Conservation (phyloP, 2,329 filamentous ascomycete species). For the Microcyclosporella mali region DNA sequence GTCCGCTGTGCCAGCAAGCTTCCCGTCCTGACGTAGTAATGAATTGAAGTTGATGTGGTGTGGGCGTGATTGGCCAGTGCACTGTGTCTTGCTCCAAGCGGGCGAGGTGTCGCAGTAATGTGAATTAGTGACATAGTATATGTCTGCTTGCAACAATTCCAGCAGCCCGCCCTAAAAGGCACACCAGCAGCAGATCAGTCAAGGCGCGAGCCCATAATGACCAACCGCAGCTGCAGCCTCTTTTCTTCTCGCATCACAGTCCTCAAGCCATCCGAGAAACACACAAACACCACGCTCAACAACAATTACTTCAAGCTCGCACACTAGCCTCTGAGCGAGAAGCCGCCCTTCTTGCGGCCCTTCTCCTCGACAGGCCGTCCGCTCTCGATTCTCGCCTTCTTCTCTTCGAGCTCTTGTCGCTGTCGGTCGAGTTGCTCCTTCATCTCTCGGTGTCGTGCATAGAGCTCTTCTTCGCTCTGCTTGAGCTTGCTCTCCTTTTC, state of each 20-base stretch:
- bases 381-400: conserved; percentile 92
- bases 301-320: conserved; percentile 10
- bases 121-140: conserved; percentile 28
- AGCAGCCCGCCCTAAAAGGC: conserved; percentile 6
- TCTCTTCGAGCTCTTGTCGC: conserved; percentile 91
- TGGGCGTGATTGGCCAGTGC: neutral
- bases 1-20: neutral
- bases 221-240: conserved; percentile 6
- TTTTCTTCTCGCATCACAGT: conserved; percentile 9
- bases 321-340: conserved; percentile 68
- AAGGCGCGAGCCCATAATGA: neutral
- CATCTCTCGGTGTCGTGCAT: conserved; percentile 98
- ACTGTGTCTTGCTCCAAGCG: conserved; percentile 5
- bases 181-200: neutral
- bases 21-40: neutral
- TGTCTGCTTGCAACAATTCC: conserved; percentile 17
- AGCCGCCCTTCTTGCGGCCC: conserved; percentile 96
- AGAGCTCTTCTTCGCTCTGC: conserved; percentile 98
- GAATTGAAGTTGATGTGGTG: neutral
- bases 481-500: conserved; percentile 99
- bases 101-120: conserved; percentile 23
- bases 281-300: conserved; percentile 21
- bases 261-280: conserved; percentile 8
- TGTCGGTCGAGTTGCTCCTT: conserved; percentile 98
- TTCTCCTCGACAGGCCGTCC: conserved; percentile 95